Evolutionary conservation across 768 basidiomycete species (phyloP).

Genomic region (Gloeostereum incarnatum): DNA sequence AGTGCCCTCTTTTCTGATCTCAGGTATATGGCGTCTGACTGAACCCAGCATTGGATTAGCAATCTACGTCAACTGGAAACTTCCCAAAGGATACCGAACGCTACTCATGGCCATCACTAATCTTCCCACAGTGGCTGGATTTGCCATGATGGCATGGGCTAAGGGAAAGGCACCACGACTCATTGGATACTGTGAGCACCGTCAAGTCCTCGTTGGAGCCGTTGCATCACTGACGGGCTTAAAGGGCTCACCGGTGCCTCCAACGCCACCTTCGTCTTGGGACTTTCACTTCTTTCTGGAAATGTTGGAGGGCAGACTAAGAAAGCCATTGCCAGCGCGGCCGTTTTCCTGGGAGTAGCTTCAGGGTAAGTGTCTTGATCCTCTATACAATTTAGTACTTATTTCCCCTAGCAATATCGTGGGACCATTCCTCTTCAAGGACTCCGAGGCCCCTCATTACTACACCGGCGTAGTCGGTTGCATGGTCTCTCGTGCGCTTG

Average conservation of each 20-base stretch:
- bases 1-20: background rate
- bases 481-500: constrained; percentile 14
- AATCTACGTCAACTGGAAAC: constrained; percentile 10
- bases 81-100: constrained; percentile 14
- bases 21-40: background rate
- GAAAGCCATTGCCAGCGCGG: constrained; percentile 12
- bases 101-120: constrained; percentile 14
- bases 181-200: constrained; percentile 12
- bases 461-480: constrained; percentile 15
- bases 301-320: constrained; percentile 26
- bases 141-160: constrained; percentile 17
- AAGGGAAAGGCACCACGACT: constrained; percentile 12
- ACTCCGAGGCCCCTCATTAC: constrained; percentile 13
- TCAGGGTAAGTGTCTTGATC: constrained; percentile 9
- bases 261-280: constrained; percentile 20
- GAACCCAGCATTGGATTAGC: constrained; percentile 11
- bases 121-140: constrained; percentile 15
- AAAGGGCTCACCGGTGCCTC: constrained; percentile 15
- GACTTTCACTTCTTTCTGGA: constrained; percentile 23
- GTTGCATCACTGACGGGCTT: background rate
- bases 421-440: constrained; percentile 16
- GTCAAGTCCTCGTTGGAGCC: background rate
- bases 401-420: constrained; percentile 12
- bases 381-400: background rate
- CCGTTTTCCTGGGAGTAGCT: constrained; percentile 14